A percentile compares a stretch with the other conserved stretches of the same genome.
phyloP scores from a whole-genome alignment of 108 stramenopile genomes.

The Nitzschia sp. region DNA sequence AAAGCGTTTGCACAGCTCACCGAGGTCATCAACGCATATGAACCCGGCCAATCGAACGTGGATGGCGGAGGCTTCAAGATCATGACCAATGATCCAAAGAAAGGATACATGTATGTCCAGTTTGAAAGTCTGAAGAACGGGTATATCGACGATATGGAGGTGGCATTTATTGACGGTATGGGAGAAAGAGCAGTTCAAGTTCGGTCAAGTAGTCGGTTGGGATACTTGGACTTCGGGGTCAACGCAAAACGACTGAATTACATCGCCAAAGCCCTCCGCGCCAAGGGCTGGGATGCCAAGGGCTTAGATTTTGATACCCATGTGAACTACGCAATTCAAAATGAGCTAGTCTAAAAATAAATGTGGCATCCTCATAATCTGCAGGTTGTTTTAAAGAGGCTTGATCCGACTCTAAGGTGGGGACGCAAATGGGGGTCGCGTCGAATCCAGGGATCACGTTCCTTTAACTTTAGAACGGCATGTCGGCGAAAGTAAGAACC shows the following conservation, averaged over 20 bases:
- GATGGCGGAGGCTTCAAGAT: conserved; percentile 91
- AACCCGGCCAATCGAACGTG: conserved; percentile 76
- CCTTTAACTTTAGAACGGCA: background rate
- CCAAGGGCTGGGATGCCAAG: conserved; percentile 76
- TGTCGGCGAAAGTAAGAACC: background rate
- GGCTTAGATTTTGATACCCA: conserved; percentile 75
- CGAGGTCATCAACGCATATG: conserved; percentile 61
- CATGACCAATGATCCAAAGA: conserved; percentile 59
- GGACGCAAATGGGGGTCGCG: too few species aligned
- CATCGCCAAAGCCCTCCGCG: conserved; percentile 59
- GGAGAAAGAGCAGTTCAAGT: conserved; percentile 59
- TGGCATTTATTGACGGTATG: conserved; percentile 31
- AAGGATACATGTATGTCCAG: conserved; percentile 77
- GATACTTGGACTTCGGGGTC: conserved; percentile 85
- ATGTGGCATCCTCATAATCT: too few species aligned
- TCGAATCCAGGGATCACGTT: too few species aligned
- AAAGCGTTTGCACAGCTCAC: conserved; percentile 65
- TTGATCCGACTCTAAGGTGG: too few species aligned
- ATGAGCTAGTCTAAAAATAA: conserved; percentile 45
- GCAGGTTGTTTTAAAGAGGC: too few species aligned
- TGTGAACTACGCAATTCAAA: conserved; percentile 68
- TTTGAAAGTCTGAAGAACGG: conserved; percentile 86
- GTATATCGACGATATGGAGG: conserved; percentile 31
- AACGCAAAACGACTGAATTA: conserved; percentile 85
- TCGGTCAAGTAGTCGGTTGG: conserved; percentile 70